Base-by-base conservation (phyloP, 768 basidiomycete genomes). In the Lactifluus rugatus region DNA sequence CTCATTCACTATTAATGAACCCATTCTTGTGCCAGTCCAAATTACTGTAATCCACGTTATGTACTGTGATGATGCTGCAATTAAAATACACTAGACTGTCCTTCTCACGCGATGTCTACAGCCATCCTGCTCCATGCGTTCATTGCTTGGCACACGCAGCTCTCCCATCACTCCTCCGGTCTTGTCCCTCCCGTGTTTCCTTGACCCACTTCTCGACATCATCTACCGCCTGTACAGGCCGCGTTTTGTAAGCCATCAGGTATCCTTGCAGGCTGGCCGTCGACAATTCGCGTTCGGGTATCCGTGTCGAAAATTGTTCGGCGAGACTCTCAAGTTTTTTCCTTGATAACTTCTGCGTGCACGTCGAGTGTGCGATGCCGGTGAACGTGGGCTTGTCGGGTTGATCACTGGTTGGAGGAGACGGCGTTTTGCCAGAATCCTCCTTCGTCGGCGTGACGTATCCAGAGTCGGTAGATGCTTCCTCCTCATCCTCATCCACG, bases 1-100 rank as follows among this genome's bases (percentile, higher is more conserved):
- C n/a, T n/a, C n/a, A n/a, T 63, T 83, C 85, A 63, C 82, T 85
- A 11, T 69, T 68, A 52, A 90, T 70, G 64, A 91, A 91, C 63
- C 89, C 86, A 7, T n/a, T n/a, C n/a, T n/a, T n/a, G n/a, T n/a
- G n/a, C n/a, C n/a, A n/a, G n/a, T n/a, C n/a, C n/a, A n/a, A n/a
- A n/a, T n/a, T n/a, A n/a, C n/a, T n/a, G n/a, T n/a, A n/a, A n/a
- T n/a, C n/a, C n/a, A n/a, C n/a, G n/a, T n/a, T n/a, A n/a, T n/a
- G n/a, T n/a, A n/a, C n/a, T n/a, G n/a, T n/a, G n/a, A n/a, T n/a
- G n/a, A n/a, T n/a, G n/a, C n/a, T n/a, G n/a, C n/a, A n/a, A n/a
- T n/a, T n/a, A 46, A 56, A 46, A 10, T 53, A 59, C 49, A 52
- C 7, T 16, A n/a, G 28, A n/a, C 17, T 14, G 31, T 59, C n/a